These are phyloP conservation scores for Ensete ventricosum DNA, from an alignment of 176 grass and related monocot genomes.

Conservation along the genomic window DNA sequence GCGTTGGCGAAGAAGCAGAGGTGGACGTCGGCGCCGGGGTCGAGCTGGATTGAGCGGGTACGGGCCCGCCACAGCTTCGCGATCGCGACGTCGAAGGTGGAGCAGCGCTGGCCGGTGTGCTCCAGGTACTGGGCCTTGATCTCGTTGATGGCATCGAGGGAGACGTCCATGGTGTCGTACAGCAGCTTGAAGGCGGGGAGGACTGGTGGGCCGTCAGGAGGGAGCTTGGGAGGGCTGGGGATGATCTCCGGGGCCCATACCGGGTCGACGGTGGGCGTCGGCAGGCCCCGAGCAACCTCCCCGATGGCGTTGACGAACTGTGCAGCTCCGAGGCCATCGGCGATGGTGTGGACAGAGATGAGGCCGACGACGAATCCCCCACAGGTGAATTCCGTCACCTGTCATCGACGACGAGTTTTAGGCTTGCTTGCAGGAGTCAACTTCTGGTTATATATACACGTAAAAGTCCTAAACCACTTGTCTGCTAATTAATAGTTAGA, in stretches of 20 bases:
- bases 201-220: conserved; percentile 13
- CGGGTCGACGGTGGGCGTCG: conserved; percentile 23
- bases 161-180: conserved; percentile 31
- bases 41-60: conserved; percentile 31
- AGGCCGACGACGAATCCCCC: too few relatives aligned
- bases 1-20: conserved; percentile 29
- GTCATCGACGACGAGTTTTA: conserved; percentile 22
- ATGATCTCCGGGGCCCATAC: conserved; percentile 34
- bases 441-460: too few relatives aligned
- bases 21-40: conserved; percentile 11
- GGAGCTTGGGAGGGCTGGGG: conserved; percentile 5
- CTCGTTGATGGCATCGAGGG: conserved; percentile 2
- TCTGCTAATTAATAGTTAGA: too few relatives aligned
- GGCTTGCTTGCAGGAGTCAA: too few relatives aligned
- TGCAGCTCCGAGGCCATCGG: conserved; percentile 22
- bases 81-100: conserved; percentile 16
- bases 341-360: too few relatives aligned
- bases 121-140: conserved; percentile 41
- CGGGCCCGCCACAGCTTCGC: conserved; percentile 65
- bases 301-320: conserved; percentile 54
- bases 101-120: conserved; percentile 23
- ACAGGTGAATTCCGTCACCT: conserved; percentile 20
- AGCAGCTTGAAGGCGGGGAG: conserved; percentile 40
- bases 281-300: conserved; percentile 32
- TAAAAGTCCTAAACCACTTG: too few relatives aligned